These are phyloP conservation scores for Vaccinium corymbosum DNA, from an alignment of 148 eudicot genomes.

Conservation along the genomic window DNA sequence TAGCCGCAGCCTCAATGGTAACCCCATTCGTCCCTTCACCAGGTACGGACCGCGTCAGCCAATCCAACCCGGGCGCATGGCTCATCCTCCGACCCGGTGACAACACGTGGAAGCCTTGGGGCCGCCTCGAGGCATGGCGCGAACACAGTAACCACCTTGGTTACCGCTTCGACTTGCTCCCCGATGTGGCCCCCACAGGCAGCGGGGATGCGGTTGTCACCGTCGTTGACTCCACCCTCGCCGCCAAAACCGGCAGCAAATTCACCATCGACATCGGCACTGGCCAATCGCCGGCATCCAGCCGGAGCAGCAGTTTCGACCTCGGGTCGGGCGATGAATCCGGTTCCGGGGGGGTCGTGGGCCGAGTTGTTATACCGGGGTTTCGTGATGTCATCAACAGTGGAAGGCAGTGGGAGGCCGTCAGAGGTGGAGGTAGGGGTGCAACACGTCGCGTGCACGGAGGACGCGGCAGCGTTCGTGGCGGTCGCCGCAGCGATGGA, in stretches of 20 bases:
- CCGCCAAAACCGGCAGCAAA: constrained; percentile 54
- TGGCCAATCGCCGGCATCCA: constrained; percentile 53
- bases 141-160: constrained; percentile 56
- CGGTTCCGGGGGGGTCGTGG: constrained; percentile 58
- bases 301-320: constrained; percentile 74
- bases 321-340: constrained; percentile 58
- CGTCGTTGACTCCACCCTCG: constrained; percentile 45
- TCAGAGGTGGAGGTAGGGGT: constrained; percentile 60
- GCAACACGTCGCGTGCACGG: constrained; percentile 59
- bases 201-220: constrained; percentile 35
- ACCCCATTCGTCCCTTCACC: constrained; percentile 90
- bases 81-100: constrained; percentile 80
- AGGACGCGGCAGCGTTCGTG: constrained; percentile 66
- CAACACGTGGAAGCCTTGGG: constrained; percentile 93
- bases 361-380: constrained; percentile 63
- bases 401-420: constrained; percentile 25
- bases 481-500: constrained; percentile 64
- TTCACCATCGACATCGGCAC: constrained; percentile 57
- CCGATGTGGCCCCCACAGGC: constrained; percentile 34
- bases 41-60: constrained; percentile 63
- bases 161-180: constrained; percentile 65
- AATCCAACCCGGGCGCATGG: constrained; percentile 92
- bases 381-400: constrained; percentile 93
- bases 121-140: constrained; percentile 86
- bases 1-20: constrained; percentile 86